These are phyloP conservation scores for Raphanus raphanistrum DNA, from an alignment of 345 rosid genomes.

Conservation along the genomic window DNA sequence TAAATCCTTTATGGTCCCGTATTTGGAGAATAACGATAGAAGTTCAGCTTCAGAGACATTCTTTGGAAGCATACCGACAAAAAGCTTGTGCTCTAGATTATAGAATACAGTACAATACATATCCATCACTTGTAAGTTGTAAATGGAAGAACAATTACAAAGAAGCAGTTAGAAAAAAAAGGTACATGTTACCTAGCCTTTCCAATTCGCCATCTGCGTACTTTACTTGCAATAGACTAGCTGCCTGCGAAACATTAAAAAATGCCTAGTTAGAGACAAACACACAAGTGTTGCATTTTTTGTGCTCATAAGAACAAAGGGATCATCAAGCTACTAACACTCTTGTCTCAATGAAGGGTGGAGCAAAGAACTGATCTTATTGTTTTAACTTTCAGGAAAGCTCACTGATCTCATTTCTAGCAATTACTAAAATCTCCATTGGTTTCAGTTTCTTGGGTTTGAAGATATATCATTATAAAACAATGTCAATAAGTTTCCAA, in stretches of 20 bases:
- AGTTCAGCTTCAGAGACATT: slow-evolving; percentile 85
- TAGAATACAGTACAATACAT: not conserved
- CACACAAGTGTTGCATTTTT: not conserved
- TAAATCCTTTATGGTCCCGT: slow-evolving; percentile 81
- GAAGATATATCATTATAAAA: slow-evolving; percentile 22
- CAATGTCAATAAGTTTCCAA: slow-evolving; percentile 13
- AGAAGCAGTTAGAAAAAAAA: not conserved
- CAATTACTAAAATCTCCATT: not conserved
- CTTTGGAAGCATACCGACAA: slow-evolving; percentile 99
- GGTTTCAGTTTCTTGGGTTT: slow-evolving; percentile 33
- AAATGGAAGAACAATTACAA: not conserved
- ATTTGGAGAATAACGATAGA: slow-evolving; percentile 62
- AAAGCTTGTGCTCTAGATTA: slow-evolving; percentile 86
- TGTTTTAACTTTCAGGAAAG: not conserved
- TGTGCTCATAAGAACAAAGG: not conserved
- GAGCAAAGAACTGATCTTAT: not conserved
- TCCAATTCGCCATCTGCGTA: slow-evolving; percentile 99
- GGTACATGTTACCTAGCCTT: slow-evolving; percentile 67
- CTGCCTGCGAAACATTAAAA: slow-evolving; percentile 58
- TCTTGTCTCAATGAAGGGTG: not conserved
- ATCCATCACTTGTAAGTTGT: not conserved
- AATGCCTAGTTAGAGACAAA: not conserved
- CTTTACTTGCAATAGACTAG: slow-evolving; percentile 97
- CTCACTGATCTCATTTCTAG: not conserved
- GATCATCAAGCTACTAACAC: not conserved